Percentiles rank a stretch among this genome's conserved stretches.
Evolutionary conservation across 805 yeast genomes (phyloP).

Genomic region (Pichia nakasei): DNA sequence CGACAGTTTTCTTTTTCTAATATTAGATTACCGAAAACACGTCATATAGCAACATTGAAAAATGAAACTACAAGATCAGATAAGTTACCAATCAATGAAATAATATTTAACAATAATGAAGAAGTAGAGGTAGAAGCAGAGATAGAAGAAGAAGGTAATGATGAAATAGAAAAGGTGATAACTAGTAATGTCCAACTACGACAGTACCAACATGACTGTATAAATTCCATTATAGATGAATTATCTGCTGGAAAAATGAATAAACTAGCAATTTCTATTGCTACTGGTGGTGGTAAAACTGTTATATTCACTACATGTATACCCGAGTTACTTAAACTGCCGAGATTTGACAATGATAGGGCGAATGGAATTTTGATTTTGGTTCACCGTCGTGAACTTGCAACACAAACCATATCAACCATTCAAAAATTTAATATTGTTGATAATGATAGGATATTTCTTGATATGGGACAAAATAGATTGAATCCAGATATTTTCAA

Average conservation of each 20-base stretch:
- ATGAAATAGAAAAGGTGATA: background rate
- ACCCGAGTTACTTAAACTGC: constrained; percentile 25
- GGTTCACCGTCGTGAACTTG: constrained; percentile 77
- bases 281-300: constrained; percentile 95
- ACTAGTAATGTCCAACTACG: constrained; percentile 1
- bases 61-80: too few relatives aligned
- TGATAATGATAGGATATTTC: constrained; percentile 12
- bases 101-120: too few relatives aligned
- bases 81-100: too few relatives aligned
- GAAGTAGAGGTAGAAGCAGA: too few relatives aligned
- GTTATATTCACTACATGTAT: constrained; percentile 61
- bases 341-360: constrained; percentile 26
- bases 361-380: constrained; percentile 41
- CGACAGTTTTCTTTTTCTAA: too few relatives aligned
- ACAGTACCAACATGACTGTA: constrained; percentile 63
- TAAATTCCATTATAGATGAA: constrained; percentile 43
- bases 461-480: constrained; percentile 61
- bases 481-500: constrained; percentile 14
- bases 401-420: constrained; percentile 54
- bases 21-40: too few relatives aligned
- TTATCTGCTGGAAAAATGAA: constrained; percentile 25
- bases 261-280: constrained; percentile 73
- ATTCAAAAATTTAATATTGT: constrained; percentile 31
- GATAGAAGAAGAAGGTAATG: background rate
- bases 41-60: too few relatives aligned